These are phyloP conservation scores for Stagonosporopsis cucurbitacearum DNA, from an alignment of 2,329 filamentous ascomycete genomes.

Conservation along the genomic window DNA sequence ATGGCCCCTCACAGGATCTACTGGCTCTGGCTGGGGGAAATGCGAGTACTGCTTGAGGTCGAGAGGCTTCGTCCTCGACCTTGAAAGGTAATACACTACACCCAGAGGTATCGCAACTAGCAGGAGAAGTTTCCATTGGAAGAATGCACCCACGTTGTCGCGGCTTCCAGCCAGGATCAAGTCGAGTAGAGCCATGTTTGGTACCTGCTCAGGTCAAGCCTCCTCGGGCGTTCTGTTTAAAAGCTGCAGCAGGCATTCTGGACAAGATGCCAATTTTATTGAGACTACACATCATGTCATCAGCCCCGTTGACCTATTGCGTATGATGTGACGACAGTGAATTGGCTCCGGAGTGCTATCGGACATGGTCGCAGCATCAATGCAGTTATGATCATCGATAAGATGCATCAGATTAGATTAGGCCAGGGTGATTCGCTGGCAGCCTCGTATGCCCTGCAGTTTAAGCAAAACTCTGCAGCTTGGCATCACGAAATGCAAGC, in stretches of 20 bases:
- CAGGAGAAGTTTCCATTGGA: not conserved
- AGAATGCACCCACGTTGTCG: not conserved
- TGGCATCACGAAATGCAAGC: slow-evolving; percentile 8
- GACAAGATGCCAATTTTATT: not conserved
- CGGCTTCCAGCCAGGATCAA: not conserved
- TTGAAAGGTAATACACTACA: not conserved
- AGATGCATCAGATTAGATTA: slow-evolving; percentile 21
- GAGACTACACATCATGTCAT: not conserved
- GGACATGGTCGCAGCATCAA: slow-evolving; percentile 6
- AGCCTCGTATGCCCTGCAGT: slow-evolving; percentile 1
- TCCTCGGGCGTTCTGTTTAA: not conserved
- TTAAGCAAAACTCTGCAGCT: slow-evolving; percentile 16
- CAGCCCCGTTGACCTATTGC: not conserved
- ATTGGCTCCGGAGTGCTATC: slow-evolving; percentile 6
- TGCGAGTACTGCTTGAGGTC: slow-evolving; percentile 24
- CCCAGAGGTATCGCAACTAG: not conserved
- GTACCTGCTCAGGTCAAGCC: not conserved
- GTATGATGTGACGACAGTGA: slow-evolving; percentile 8
- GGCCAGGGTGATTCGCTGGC: slow-evolving; percentile 2
- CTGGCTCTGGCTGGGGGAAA: slow-evolving; percentile 26
- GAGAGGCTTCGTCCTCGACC: slow-evolving; percentile 1
- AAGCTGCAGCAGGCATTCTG: not conserved
- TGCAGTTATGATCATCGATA: slow-evolving; percentile 11
- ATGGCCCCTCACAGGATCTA: slow-evolving; percentile 24
- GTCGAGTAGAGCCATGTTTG: not conserved